phyloP scores from a whole-genome alignment of 495 filamentous ascomycete genomes.

The Neurospora sp. region DNA sequence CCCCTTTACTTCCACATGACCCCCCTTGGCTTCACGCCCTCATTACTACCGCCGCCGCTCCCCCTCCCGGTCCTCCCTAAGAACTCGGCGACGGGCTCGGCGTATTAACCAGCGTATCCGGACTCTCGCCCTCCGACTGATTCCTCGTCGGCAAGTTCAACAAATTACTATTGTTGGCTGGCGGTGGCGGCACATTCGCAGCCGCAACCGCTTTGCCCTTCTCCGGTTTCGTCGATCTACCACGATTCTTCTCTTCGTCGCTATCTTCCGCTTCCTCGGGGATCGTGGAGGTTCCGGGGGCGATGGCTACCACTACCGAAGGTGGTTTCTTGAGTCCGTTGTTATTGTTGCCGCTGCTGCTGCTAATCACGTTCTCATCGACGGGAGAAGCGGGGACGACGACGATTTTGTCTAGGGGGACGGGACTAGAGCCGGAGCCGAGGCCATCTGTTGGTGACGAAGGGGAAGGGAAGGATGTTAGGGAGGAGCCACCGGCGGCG shows the following conservation, averaged over 20 bases:
- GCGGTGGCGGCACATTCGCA: neutral
- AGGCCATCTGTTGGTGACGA: neutral
- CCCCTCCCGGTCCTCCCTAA: neutral
- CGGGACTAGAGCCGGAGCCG: no score
- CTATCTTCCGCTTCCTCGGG: neutral
- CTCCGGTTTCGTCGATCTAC: conserved; percentile 1
- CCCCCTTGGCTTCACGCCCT: neutral
- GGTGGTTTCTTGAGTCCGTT: neutral
- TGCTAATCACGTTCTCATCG: neutral
- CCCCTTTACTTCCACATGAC: neutral
- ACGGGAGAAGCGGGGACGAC: neutral
- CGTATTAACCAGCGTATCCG: conserved; percentile 16
- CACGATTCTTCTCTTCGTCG: neutral
- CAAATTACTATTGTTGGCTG: neutral
- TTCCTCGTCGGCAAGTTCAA: neutral
- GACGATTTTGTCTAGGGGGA: neutral
- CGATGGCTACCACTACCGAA: neutral
- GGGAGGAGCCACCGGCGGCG: neutral
- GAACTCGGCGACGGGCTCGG: neutral
- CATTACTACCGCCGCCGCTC: neutral
- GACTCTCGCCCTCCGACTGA: conserved; percentile 15
- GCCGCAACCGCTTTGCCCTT: conserved; percentile 7
- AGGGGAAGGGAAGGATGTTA: neutral
- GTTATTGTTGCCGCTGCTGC: no score
- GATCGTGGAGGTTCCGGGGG: neutral